Evolutionary conservation across 2,329 filamentous ascomycete genomes (phyloP), one percentile per base, ranked within the genome.

Genomic region (Waltergamsia citrina): DNA sequence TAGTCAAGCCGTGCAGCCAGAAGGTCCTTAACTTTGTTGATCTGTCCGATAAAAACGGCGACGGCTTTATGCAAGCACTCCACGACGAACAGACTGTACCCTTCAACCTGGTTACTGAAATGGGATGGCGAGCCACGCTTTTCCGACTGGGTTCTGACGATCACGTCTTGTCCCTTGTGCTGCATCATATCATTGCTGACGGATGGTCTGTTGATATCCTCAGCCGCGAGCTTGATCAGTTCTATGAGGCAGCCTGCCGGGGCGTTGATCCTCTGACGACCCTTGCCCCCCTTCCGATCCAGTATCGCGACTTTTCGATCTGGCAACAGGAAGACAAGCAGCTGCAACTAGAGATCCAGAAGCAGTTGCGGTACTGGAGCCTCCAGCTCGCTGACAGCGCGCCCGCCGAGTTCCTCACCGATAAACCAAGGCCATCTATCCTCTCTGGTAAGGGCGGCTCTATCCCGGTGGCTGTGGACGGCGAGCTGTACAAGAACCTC

Each of bases 371-470:
- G 0, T 50, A 52, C 20, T 51, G 48, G 49, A 32, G 38, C 20
- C 31, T 31, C 24, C 11, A 35, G 23, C 37, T 37, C 6, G 27
- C 33, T 11, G 30, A 24, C 7, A 33, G 32, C 11, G 21, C 29
- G n/a, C 22, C 34, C 14, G 20, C 29, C 7, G 39, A 42, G 30
- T 37, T 56, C 7, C 46, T 64, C 7, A 57, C 59, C 6, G 62
- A 66, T 37, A 52, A 8, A 53, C 52, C 1, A 29, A 43, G 4
- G 49, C 52, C 4, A 57, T 55, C 11, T 31, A 43, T 14, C 38
- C 45, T 10, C 5, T 36, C 26, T 11, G 34, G 34, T 4, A n/a
- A 24, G n/a, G 34, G 27, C 10, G 28, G 26, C 15, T 11, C 24
- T 11, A 7, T 19, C 15, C 4, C 22, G 12, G 7, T 36, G 15